A percentile compares a stretch with the other conserved stretches of the same genome.
Conservation (phyloP, 495 filamentous ascomycete genomes). For the Gamarada debralockiae region DNA sequence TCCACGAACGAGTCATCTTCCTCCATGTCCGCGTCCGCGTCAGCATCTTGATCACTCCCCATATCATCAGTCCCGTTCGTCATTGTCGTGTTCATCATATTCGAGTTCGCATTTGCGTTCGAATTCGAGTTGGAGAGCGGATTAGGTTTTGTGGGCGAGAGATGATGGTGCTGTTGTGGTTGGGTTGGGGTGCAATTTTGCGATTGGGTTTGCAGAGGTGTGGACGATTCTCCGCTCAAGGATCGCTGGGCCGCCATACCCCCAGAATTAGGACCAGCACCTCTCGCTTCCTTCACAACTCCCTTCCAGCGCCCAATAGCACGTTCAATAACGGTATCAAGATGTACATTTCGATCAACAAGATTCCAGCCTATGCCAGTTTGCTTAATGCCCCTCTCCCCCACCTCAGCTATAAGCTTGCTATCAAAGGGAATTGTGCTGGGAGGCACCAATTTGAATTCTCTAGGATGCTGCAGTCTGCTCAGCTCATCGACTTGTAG, state of each 20-base stretch:
- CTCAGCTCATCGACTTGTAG: slow-evolving; percentile 65
- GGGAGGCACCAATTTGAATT: slow-evolving; percentile 64
- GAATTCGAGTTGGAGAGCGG: neutral
- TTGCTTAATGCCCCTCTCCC: slow-evolving; percentile 23
- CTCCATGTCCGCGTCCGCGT: slow-evolving; percentile 30
- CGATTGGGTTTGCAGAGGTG: slow-evolving; percentile 10
- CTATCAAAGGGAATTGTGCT: slow-evolving; percentile 54
- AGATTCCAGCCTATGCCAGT: slow-evolving; percentile 34
- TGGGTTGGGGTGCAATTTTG: neutral
- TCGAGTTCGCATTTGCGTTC: slow-evolving; percentile 4
- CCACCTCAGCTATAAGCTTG: slow-evolving; percentile 33
- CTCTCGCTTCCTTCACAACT: slow-evolving; percentile 39
- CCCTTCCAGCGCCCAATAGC: slow-evolving; percentile 50
- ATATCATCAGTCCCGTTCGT: slow-evolving; percentile 31
- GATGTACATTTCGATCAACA: slow-evolving; percentile 39
- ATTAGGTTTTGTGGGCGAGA: neutral
- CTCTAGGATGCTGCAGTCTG: slow-evolving; percentile 63
- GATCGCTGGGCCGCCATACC: slow-evolving; percentile 24
- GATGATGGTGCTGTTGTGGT: neutral
- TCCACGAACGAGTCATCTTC: slow-evolving; percentile 22
- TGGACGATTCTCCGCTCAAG: slow-evolving; percentile 18
- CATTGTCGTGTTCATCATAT: slow-evolving; percentile 13
- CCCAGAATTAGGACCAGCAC: slow-evolving; percentile 19
- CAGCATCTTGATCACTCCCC: slow-evolving; percentile 34
- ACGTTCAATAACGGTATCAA: slow-evolving; percentile 39